A percentile compares a stretch with the other conserved stretches of the same genome.
These are phyloP conservation scores for Jatropha podagrica DNA, from an alignment of 441 rosid species.

Conservation along the genomic window DNA sequence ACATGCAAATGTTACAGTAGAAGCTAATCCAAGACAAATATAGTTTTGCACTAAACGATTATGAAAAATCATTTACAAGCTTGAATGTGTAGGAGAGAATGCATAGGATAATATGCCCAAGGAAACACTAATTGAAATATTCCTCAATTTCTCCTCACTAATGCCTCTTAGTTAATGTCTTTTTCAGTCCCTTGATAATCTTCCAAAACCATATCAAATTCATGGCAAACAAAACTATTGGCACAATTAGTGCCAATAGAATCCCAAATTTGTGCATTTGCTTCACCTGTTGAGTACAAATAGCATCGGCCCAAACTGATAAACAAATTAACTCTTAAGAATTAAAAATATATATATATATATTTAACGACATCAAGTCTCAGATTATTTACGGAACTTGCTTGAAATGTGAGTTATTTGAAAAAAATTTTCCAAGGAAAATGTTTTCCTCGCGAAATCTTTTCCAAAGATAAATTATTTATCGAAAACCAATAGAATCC, in stretches of 20 bases:
- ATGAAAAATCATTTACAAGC: conserved; percentile 10
- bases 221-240: conserved; percentile 33
- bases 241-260: conserved; percentile 34
- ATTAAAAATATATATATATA: no score
- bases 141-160: conserved; percentile 11
- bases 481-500: no score
- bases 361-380: no score
- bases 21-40: no score
- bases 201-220: conserved; percentile 46
- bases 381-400: no score
- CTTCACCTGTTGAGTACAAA: conserved; percentile 35
- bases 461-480: no score
- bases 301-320: background rate
- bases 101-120: background rate
- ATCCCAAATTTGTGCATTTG: conserved; percentile 36
- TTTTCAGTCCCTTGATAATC: conserved; percentile 44
- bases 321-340: background rate
- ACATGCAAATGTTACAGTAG: no score
- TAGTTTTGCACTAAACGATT: background rate
- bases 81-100: background rate
- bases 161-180: conserved; percentile 41
- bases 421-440: no score
- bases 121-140: background rate
- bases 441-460: no score
- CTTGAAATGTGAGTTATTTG: no score